A percentile compares a stretch with the other conserved stretches of the same genome.
Evolutionary conservation across 139 green algal genomes (phyloP).

Genomic region (Ostreobium quekettii): DNA sequence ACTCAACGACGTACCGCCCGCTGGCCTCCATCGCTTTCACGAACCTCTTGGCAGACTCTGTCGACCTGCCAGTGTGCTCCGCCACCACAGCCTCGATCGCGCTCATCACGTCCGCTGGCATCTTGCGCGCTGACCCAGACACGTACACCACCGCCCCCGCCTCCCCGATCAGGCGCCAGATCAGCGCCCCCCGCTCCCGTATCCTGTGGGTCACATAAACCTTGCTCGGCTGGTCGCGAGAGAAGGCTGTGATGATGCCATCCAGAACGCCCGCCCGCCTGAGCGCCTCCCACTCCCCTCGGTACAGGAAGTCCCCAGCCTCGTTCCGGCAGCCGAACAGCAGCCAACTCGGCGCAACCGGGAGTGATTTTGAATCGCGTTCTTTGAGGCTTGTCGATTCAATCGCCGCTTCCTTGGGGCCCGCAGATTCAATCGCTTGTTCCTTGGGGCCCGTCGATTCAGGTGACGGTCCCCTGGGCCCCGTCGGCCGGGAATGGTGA

Average conservation of each 20-base stretch:
- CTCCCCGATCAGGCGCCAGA: constrained; percentile 48
- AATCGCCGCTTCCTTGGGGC: not conserved
- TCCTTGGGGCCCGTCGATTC: too few species aligned
- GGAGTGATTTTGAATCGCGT: not conserved
- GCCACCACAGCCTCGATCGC: constrained; percentile 58
- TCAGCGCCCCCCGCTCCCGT: constrained; percentile 31
- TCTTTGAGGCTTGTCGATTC: not conserved
- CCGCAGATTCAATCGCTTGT: too few species aligned
- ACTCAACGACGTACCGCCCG: constrained; percentile 73
- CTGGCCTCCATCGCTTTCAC: constrained; percentile 52
- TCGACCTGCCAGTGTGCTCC: constrained; percentile 38
- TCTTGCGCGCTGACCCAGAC: constrained; percentile 62
- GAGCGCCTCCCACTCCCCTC: constrained; percentile 53
- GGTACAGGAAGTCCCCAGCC: constrained; percentile 71
- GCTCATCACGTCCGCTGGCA: constrained; percentile 57
- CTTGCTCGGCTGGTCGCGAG: constrained; percentile 44
- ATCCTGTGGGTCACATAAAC: constrained; percentile 80
- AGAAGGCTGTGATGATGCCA: constrained; percentile 73
- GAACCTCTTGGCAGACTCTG: constrained; percentile 39
- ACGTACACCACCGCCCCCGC: constrained; percentile 61
- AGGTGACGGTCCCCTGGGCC: not conserved
- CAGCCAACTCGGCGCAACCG: constrained; percentile 44
- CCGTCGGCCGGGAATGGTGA: constrained; percentile 5
- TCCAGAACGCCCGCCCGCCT: constrained; percentile 37
- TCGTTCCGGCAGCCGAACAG: constrained; percentile 81